Conservation (phyloP, 345 rosid genomes). For the Eucalyptus shirleyi region DNA sequence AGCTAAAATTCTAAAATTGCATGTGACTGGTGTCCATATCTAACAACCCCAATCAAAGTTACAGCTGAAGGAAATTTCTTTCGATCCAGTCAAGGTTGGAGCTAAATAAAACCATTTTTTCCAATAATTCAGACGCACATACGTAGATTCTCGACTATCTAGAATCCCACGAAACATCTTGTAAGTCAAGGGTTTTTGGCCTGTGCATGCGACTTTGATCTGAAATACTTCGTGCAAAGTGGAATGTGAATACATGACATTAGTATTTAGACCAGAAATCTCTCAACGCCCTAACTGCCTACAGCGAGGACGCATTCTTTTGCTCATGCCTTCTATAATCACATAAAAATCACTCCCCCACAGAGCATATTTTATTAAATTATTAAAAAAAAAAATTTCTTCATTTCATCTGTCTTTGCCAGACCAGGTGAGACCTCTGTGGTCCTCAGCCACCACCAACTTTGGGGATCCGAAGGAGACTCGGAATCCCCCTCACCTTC, state of each 20-base stretch:
- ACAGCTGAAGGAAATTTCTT: not conserved
- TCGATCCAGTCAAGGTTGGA: not conserved
- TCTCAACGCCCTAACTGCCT: not conserved
- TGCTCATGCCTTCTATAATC: not conserved
- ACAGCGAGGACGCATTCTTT: not conserved
- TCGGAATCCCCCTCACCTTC: not conserved
- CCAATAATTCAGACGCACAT: accelerated
- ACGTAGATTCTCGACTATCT: not conserved
- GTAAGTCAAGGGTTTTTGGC: too few species aligned
- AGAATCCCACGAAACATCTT: not conserved
- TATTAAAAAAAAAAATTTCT: not conserved
- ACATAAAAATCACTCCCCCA: not conserved
- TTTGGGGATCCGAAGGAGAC: not conserved
- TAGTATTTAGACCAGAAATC: not conserved
- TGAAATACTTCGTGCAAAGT: not conserved
- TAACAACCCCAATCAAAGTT: not conserved
- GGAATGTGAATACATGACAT: not conserved
- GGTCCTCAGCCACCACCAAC: not conserved
- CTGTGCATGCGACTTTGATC: not conserved
- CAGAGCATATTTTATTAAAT: not conserved
- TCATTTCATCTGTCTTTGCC: not conserved
- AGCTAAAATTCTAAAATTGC: not conserved
- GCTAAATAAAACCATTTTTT: not conserved
- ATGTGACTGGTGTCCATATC: not conserved
- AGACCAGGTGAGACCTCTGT: not conserved